phyloP scores from a whole-genome alignment of 1,284 basidiomycete species.

The Rhodotorula sp. region DNA sequence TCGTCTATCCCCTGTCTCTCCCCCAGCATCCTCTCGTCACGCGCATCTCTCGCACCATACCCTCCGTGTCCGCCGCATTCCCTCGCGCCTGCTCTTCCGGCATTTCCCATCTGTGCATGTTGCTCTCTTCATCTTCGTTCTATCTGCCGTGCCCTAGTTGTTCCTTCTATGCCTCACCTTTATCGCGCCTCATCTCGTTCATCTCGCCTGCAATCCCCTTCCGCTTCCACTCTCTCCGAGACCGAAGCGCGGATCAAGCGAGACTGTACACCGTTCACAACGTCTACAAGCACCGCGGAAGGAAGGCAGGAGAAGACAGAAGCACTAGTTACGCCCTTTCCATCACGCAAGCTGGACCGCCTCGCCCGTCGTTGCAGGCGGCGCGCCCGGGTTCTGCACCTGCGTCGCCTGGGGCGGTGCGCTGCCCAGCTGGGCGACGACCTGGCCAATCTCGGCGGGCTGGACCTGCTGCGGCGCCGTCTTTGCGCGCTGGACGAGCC shows the following conservation, averaged over 20 bases:
- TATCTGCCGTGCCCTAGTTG: background rate
- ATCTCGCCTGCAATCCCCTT: background rate
- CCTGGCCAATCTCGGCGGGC: constrained; percentile 9
- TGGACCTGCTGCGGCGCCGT: background rate
- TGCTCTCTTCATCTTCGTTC: background rate
- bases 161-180: background rate
- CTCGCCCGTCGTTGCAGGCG: constrained; percentile 5
- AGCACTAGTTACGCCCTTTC: background rate
- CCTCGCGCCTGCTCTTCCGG: background rate
- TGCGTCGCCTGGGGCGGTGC: background rate
- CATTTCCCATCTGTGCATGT: background rate
- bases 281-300: background rate
- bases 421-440: constrained; percentile 7
- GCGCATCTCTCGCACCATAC: background rate
- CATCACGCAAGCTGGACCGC: constrained; percentile 14
- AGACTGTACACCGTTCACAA: background rate
- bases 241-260: too few species aligned
- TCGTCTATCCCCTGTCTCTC: background rate
- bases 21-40: background rate
- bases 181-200: background rate
- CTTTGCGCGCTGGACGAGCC: constrained; percentile 19
- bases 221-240: background rate
- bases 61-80: background rate
- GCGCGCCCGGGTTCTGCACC: constrained; percentile 17
- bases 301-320: too few species aligned